Percentiles rank a stretch among this genome's conserved stretches.
These are phyloP conservation scores for Kluyveromyces wickerhamii DNA, from an alignment of 805 yeast genomes.

Conservation along the genomic window DNA sequence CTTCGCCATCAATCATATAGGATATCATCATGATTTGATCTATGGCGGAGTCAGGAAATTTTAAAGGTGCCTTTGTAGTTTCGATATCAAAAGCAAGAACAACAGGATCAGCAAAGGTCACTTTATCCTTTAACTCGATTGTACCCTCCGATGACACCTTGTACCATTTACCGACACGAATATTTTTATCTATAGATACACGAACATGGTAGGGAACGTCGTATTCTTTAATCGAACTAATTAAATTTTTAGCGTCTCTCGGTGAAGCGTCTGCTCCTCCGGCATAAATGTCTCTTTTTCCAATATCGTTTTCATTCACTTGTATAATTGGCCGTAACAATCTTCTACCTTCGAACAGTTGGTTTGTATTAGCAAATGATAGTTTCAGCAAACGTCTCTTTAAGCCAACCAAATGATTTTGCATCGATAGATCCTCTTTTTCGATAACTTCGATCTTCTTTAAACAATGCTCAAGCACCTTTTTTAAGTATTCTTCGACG, in stretches of 20 bases:
- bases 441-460: constrained; percentile 46
- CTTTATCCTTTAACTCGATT: constrained; percentile 52
- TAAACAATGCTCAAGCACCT: constrained; percentile 54
- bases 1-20: constrained; percentile 98
- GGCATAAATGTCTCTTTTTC: constrained; percentile 57
- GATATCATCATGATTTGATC: constrained; percentile 99
- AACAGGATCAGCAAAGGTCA: constrained; percentile 96
- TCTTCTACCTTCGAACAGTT: constrained; percentile 68
- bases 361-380: constrained; percentile 65
- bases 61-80: constrained; percentile 92
- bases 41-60: constrained; percentile 84
- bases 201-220: constrained; percentile 97
- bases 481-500: constrained; percentile 76
- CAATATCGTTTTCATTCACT: constrained; percentile 54
- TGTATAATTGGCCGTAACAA: constrained; percentile 59
- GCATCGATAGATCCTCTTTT: constrained; percentile 74
- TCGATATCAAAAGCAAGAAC: constrained; percentile 96
- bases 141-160: constrained; percentile 57
- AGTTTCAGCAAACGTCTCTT: constrained; percentile 57
- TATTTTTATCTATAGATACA: constrained; percentile 81
- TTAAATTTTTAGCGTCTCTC: constrained; percentile 44
- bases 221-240: constrained; percentile 82
- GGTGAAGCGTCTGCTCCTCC: constrained; percentile 4
- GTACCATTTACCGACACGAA: constrained; percentile 96
- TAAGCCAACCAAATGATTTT: constrained; percentile 82